Evolutionary conservation across 768 basidiomycete species (phyloP).

Genomic region (Baorangia bicolor): DNA sequence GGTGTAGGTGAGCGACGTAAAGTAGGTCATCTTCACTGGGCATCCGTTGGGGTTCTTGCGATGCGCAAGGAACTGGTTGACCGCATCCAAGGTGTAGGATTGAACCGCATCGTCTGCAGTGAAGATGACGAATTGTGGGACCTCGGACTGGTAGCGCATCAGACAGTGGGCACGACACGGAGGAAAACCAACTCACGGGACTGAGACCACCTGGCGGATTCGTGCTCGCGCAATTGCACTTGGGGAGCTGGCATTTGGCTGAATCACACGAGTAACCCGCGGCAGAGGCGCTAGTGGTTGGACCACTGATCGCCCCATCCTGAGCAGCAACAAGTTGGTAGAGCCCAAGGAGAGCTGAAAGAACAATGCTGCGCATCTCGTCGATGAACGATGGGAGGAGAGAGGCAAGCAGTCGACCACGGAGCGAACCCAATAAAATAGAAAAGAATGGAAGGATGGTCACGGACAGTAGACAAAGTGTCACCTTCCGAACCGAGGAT

Average conservation of each 20-base stretch:
- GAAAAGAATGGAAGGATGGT: neutral
- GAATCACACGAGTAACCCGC: neutral
- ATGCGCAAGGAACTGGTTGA: constrained; percentile 2
- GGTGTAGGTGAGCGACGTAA: constrained; percentile 6
- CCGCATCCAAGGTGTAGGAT: neutral
- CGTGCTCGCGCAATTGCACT: constrained; percentile 1
- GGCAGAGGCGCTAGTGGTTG: neutral
- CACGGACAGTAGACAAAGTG: neutral
- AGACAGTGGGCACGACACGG: neutral
- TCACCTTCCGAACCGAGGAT: neutral
- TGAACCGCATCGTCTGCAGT: constrained; percentile 2
- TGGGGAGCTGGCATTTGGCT: neutral
- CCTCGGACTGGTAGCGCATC: neutral
- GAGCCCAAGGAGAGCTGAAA: neutral
- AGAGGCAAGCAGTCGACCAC: neutral
- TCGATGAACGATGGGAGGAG: neutral
- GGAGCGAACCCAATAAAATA: neutral
- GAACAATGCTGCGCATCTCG: neutral
- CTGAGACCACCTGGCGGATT: neutral
- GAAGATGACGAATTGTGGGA: neutral
- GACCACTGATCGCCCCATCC: neutral
- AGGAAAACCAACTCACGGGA: neutral
- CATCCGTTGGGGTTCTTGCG: neutral
- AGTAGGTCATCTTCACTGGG: constrained; percentile 1
- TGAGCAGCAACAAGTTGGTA: neutral